Evolutionary conservation across 2,329 filamentous ascomycete species (phyloP).

Genomic region (Trichoderma pleuroti): DNA sequence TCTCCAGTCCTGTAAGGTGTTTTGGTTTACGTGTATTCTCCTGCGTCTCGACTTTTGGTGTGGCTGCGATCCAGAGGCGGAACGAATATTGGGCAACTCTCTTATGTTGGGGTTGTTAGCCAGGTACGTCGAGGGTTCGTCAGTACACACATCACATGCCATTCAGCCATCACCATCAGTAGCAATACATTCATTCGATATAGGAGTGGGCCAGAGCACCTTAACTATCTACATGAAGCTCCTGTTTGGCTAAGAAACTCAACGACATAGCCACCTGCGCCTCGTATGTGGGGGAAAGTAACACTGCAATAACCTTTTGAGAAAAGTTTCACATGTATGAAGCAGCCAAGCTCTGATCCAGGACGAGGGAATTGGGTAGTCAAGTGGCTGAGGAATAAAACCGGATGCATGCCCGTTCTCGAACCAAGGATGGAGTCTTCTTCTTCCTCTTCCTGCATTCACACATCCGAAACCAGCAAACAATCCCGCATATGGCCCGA

Average conservation of each 20-base stretch:
- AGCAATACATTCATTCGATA: neutral
- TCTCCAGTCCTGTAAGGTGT: neutral
- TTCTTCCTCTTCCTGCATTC: neutral
- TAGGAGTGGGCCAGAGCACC: neutral
- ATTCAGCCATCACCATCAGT: neutral
- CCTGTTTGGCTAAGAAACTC: neutral
- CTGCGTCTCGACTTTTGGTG: neutral
- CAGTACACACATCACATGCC: neutral
- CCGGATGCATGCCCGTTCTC: neutral
- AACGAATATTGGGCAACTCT: neutral
- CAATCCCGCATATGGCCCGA: neutral
- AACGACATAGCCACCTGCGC: neutral
- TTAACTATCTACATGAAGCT: neutral
- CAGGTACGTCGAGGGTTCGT: neutral
- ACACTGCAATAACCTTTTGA: neutral
- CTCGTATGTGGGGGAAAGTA: neutral
- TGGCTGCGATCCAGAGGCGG: neutral
- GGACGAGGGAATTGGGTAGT: neutral
- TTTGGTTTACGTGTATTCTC: neutral
- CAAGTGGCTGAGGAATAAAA: neutral
- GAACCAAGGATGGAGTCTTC: neutral
- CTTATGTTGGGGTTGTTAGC: neutral
- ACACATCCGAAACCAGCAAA: neutral
- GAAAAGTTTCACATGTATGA: neutral
- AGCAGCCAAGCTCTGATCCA: neutral